Evolutionary conservation across 805 yeast genomes (phyloP), one percentile per base, ranked within the genome.

Genomic region (Lachancea mirantina): DNA sequence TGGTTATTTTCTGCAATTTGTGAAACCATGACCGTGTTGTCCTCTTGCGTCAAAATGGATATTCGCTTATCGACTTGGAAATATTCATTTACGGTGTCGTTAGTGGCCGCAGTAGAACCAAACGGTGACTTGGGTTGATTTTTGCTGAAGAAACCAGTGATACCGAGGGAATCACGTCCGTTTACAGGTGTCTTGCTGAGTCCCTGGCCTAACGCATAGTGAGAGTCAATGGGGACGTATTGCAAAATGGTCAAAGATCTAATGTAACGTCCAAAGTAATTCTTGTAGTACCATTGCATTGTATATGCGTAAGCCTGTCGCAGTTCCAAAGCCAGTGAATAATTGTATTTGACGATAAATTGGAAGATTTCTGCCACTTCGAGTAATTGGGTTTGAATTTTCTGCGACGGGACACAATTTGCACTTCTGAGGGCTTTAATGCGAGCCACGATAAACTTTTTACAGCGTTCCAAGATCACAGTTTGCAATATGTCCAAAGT

Each of bases 251-350:
- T 82, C 31, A 88, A 57, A 1, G 94, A 76, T 40, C 78, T 73
- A 23, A 78, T 57, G 58, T 87, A 88, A 41, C 87, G 74, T 11
- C 78, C 76, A 50, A 88, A 89, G 45, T 82, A 73, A 36, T 80
- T 71, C 37, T 70, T 67, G 55, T 92, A 92, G 61, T 89, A 92
- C 98, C 98, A 92, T 47, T 73, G 67, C 84, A 92, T 88, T 2
- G 97, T 89, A 48, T 76, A 77, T 13, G 78, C 62, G 54, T 92
- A 92, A 0, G 96, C 97, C 46, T 72, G 71, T 34, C 76, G 69
- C 23, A 92, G 66, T 49, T 84, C 92, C 10, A 62, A 52, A 0
- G 95, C 89, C 34, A 92, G 59, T 5, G 74, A 67, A 6, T 70
- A 66, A 36, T 81, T 72, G 30, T 74, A 71, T 4, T 58, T 47